phyloP scores from a whole-genome alignment of 208 protist genomes.

The Crithidia thermophila region DNA sequence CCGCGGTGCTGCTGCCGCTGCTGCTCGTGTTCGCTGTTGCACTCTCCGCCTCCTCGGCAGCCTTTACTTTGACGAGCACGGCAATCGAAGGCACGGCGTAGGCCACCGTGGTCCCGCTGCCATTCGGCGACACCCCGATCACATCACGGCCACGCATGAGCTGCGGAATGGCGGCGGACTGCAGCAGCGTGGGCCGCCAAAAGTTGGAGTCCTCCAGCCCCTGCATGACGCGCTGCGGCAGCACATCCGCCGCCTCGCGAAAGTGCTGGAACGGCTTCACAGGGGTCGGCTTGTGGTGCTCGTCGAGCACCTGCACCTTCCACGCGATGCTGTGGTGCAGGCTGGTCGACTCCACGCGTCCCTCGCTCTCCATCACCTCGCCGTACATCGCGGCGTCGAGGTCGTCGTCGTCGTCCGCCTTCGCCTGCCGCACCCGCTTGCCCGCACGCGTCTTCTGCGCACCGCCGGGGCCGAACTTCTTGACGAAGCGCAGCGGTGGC shows the following conservation, averaged over 20 bases:
- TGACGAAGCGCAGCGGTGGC: constrained; percentile 45
- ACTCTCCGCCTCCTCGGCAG: background rate
- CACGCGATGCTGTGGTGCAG: constrained; percentile 39
- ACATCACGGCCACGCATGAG: constrained; percentile 91
- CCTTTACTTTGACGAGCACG: constrained; percentile 25
- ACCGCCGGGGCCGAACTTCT: constrained; percentile 47
- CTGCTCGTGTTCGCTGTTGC: background rate
- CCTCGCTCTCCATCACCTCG: constrained; percentile 54
- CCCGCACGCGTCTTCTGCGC: constrained; percentile 18
- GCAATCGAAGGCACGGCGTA: constrained; percentile 95
- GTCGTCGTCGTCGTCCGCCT: constrained; percentile 23
- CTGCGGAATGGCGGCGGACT: constrained; percentile 79
- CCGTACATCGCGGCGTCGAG: constrained; percentile 34
- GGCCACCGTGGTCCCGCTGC: constrained; percentile 96
- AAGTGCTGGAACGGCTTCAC: constrained; percentile 57
- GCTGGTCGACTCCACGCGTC: constrained; percentile 31
- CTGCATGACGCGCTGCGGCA: constrained; percentile 51
- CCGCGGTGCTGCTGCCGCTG: background rate
- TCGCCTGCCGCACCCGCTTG: constrained; percentile 21
- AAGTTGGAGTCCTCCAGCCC: constrained; percentile 48
- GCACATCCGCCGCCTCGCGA: constrained; percentile 35
- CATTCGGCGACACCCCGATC: constrained; percentile 94
- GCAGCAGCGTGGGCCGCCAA: constrained; percentile 75
- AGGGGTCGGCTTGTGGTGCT: constrained; percentile 31
- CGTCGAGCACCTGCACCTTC: constrained; percentile 65